Conservation (phyloP, 495 filamentous ascomycete species). For the Aspergillus bertholletiae region DNA sequence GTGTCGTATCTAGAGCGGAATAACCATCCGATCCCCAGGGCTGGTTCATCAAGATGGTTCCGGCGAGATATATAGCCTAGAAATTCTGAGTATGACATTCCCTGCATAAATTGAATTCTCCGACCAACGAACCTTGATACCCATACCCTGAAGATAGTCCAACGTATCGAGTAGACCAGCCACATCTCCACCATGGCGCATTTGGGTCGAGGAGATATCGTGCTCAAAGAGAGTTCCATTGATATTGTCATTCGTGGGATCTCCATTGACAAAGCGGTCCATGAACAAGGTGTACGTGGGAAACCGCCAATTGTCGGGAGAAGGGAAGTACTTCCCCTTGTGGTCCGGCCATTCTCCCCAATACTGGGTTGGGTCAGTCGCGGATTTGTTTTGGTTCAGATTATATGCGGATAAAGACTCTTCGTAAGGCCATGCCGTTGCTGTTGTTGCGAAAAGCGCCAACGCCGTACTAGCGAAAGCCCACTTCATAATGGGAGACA, state of each 20-base stretch:
- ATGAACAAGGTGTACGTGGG: constrained; percentile 69
- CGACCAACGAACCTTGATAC: constrained; percentile 63
- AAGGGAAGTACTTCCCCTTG: constrained; percentile 52
- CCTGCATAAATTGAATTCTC: too few relatives aligned
- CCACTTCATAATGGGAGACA: constrained; percentile 23
- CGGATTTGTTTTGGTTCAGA: constrained; percentile 57
- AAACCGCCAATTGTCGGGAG: constrained; percentile 65
- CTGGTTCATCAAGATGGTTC: constrained; percentile 63
- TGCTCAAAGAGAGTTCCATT: constrained; percentile 69
- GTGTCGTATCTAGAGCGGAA: constrained; percentile 63
- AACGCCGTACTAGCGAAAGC: constrained; percentile 14
- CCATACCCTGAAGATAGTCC: constrained; percentile 73
- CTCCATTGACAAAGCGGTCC: constrained; percentile 68
- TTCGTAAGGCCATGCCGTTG: constrained; percentile 50
- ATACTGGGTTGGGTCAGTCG: constrained; percentile 58
- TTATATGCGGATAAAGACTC: constrained; percentile 51
- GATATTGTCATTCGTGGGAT: constrained; percentile 65
- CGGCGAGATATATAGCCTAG: constrained; percentile 64
- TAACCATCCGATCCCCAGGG: constrained; percentile 69
- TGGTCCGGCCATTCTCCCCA: constrained; percentile 33
- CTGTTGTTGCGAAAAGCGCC: constrained; percentile 19
- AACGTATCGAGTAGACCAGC: constrained; percentile 59
- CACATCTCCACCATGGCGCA: constrained; percentile 74
- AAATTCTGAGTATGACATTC: neutral
- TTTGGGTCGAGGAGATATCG: constrained; percentile 61